Evolutionary conservation across 2,329 filamentous ascomycete genomes (phyloP), one percentile per base, ranked within the genome.

Genomic region (Camptophora hylomeconis): DNA sequence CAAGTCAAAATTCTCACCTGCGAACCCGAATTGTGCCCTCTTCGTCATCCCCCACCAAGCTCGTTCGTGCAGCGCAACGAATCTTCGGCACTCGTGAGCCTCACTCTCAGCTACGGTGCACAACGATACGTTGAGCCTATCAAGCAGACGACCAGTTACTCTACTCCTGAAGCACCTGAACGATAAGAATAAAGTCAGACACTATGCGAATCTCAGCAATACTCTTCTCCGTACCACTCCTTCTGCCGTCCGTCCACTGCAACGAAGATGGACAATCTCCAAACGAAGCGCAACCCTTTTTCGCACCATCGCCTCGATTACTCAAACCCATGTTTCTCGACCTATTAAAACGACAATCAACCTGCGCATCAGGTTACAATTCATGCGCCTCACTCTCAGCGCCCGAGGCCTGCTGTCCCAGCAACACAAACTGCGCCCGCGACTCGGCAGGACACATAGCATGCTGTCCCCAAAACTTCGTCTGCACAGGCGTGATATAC

Each of bases 361-460:
- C 41, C 31, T 75, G 72, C 48, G 65, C 65, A 5, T 51, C 45
- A 12, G 59, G 58, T 32, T 71, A 68, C 52, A 60, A 54, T 33
- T 53, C 57, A 23, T 75, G 72, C 51, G 53, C 54, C 17, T 57
- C 58, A 35, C 48, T 71, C 20, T 65, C 63, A 30, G 63, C 64
- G 4, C 51, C 64, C 2, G 57, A 58, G 20, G 57, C 69, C 31
- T 76, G 72, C 57, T 76, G 72, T 49, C 54, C 53, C 18, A 50
- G 54, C 21, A 58, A 56, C 26, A 61, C 67, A 13, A 56, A 60
- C 32, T 76, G 72, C 53, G 61, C 64, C 22, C 58, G 61, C 28
- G 72, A 76, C 49, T 50, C 52, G 21, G 65, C 60, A 20, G 60
- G 69, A 30, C 58, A 72, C 36, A 63, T 75, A 30, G 72, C 70